Evolutionary conservation across 108 stramenopile genomes (phyloP).

Genomic region (Pelagomonas calceolata): DNA sequence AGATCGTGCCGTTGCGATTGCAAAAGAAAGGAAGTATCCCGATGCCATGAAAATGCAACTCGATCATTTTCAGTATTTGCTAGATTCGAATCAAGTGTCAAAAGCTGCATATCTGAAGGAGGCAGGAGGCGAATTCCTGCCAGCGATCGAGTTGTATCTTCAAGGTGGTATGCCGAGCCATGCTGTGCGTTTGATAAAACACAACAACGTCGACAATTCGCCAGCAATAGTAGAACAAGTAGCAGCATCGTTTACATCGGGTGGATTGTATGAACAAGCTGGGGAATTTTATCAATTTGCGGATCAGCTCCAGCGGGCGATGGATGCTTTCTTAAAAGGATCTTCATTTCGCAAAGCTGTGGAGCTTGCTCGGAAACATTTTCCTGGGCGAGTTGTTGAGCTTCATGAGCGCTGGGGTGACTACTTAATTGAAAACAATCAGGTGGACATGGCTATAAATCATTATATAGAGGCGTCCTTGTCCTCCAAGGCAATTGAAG

Average conservation of each 20-base stretch:
- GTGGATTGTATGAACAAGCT: constrained; percentile 41
- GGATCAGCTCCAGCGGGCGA: constrained; percentile 37
- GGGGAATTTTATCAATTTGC: constrained; percentile 46
- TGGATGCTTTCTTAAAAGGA: constrained; percentile 43
- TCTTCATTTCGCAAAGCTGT: constrained; percentile 42
- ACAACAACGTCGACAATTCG: constrained; percentile 31
- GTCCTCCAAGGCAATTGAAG: constrained; percentile 43
- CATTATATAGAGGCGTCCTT: constrained; percentile 55
- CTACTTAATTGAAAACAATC: constrained; percentile 35
- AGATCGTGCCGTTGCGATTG: constrained; percentile 44
- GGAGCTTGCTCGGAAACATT: constrained; percentile 46
- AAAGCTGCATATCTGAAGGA: constrained; percentile 39
- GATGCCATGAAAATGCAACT: constrained; percentile 30
- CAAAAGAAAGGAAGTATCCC: constrained; percentile 29
- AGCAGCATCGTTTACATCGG: constrained; percentile 30
- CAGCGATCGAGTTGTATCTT: constrained; percentile 46
- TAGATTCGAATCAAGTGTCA: constrained; percentile 43
- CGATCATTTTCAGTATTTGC: constrained; percentile 35
- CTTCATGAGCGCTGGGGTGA: constrained; percentile 53
- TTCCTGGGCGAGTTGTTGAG: constrained; percentile 42
- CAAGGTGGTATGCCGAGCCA: constrained; percentile 42
- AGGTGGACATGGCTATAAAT: constrained; percentile 52
- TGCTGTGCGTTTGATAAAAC: constrained; percentile 33
- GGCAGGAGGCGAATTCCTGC: constrained; percentile 30
- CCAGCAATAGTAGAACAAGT: constrained; percentile 31